Evolutionary conservation across 768 basidiomycete genomes (phyloP).

Genomic region (Leccinum barrowsii): DNA sequence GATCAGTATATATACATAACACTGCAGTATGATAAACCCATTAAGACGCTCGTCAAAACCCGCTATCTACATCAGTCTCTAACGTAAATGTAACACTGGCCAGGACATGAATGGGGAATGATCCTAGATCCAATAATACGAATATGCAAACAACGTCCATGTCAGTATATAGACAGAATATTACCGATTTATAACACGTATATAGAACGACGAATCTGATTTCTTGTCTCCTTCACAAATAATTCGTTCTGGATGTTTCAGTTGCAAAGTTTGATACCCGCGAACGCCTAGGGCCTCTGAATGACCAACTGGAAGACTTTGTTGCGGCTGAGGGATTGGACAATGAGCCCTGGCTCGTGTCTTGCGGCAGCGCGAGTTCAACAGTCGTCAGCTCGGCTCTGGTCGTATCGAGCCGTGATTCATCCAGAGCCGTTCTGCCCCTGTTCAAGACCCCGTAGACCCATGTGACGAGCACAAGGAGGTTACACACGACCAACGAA

Average conservation of each 20-base stretch:
- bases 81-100: background rate
- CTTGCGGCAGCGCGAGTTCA: background rate
- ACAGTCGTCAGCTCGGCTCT: background rate
- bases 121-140: background rate
- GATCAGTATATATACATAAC: too few species aligned
- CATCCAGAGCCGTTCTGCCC: background rate
- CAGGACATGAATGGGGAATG: background rate
- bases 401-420: background rate
- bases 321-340: background rate
- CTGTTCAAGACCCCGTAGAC: background rate
- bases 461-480: background rate
- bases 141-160: background rate
- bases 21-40: too few species aligned
- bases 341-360: background rate
- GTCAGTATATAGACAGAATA: background rate
- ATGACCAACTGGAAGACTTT: constrained; percentile 1
- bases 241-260: background rate
- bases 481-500: background rate
- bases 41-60: background rate
- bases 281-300: background rate
- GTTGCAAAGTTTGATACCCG: background rate
- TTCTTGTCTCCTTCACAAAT: background rate
- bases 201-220: background rate
- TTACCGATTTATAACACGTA: background rate
- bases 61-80: background rate